These are phyloP conservation scores for Penicillium waksmanii DNA, from an alignment of 495 filamentous ascomycete species.

Conservation along the genomic window DNA sequence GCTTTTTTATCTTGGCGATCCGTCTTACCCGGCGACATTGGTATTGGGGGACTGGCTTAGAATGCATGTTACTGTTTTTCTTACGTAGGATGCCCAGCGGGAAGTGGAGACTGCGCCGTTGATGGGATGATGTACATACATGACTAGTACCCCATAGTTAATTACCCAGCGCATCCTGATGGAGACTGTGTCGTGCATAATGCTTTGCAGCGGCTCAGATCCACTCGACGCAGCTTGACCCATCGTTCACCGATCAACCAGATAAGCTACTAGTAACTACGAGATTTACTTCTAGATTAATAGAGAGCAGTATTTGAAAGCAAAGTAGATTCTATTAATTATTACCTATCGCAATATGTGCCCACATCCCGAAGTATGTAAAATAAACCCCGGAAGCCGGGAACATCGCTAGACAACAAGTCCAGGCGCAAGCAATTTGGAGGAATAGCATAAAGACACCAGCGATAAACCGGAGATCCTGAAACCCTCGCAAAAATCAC, in stretches of 20 bases:
- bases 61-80: background rate
- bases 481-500: conserved; percentile 10
- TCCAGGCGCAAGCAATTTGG: conserved; percentile 23
- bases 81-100: background rate
- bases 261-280: background rate
- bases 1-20: background rate
- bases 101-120: background rate
- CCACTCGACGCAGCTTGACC: background rate
- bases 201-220: conserved; percentile 1
- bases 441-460: background rate
- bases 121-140: background rate
- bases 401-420: conserved; percentile 31
- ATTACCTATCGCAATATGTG: conserved; percentile 39
- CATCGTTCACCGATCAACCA: background rate
- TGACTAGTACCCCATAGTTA: conserved; percentile 5
- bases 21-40: background rate
- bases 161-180: conserved; percentile 11
- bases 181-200: conserved; percentile 5
- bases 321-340: conserved; percentile 40
- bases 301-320: background rate
- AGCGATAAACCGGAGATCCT: conserved; percentile 5
- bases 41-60: background rate
- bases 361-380: conserved; percentile 21
- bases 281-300: background rate
- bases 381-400: conserved; percentile 25